Conservation (phyloP, 805 yeast genomes). For the Candida silvatica region DNA sequence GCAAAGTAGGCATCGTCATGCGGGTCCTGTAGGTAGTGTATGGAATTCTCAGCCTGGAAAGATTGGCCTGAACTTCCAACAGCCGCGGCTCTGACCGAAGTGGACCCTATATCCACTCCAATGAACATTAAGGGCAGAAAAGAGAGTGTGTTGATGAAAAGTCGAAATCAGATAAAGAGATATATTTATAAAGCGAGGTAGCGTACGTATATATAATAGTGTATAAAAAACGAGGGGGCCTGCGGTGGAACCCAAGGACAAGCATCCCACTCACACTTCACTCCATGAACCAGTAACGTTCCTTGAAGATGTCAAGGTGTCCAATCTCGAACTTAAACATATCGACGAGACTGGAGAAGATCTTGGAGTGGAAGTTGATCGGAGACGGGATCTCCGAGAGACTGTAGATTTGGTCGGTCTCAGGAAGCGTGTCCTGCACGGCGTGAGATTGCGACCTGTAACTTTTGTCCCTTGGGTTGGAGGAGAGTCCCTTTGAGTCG, state of each 20-base stretch:
- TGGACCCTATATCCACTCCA: slow-evolving; percentile 3
- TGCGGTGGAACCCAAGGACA: background rate
- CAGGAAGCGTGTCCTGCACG: slow-evolving; percentile 20
- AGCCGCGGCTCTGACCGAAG: slow-evolving; percentile 3
- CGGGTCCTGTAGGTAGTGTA: background rate
- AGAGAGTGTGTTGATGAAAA: background rate
- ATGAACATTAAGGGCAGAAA: background rate
- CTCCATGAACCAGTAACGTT: slow-evolving; percentile 20
- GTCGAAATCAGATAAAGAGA: no score
- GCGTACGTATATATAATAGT: background rate
- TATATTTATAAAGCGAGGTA: background rate
- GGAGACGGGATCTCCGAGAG: slow-evolving; percentile 28
- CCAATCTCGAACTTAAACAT: slow-evolving; percentile 33
- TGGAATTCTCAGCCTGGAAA: slow-evolving; percentile 29
- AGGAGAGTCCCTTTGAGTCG: slow-evolving; percentile 13
- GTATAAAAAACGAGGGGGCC: background rate
- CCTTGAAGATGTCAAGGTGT: slow-evolving; percentile 18
- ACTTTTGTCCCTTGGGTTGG: slow-evolving; percentile 22
- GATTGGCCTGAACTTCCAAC: slow-evolving; percentile 8
- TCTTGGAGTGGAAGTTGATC: slow-evolving; percentile 43
- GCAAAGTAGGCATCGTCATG: slow-evolving; percentile 1
- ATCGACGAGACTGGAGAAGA: slow-evolving; percentile 37
- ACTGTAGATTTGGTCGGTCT: slow-evolving; percentile 33
- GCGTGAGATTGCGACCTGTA: slow-evolving; percentile 28
- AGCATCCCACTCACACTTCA: no score